Evolutionary conservation across 148 eudicot species (phyloP).

Genomic region (Hydrangea macrophylla): DNA sequence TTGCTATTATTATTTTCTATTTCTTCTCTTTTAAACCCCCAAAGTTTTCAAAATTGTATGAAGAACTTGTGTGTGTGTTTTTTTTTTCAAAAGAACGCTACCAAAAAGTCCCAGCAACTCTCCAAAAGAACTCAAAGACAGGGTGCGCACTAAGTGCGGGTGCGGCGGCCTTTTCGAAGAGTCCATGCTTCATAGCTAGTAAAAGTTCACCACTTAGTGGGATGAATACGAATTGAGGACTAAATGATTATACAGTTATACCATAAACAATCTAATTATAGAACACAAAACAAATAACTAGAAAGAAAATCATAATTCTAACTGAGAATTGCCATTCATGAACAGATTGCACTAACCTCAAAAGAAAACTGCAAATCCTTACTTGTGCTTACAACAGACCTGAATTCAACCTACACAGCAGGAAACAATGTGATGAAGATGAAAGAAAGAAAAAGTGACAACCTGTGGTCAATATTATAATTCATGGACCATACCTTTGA

Average conservation of each 20-base stretch:
- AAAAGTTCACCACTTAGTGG: background rate
- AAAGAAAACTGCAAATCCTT: conserved; percentile 82
- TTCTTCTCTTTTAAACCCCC: no score
- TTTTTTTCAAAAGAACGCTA: no score
- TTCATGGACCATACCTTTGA: conserved; percentile 60
- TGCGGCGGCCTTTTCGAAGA: no score
- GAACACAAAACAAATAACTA: background rate
- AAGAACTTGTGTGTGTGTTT: no score
- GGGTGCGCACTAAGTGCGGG: no score
- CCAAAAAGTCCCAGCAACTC: no score
- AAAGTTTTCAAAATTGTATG: no score
- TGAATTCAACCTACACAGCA: conserved; percentile 79
- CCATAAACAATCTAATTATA: background rate
- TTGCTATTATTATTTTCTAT: no score
- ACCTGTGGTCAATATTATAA: background rate
- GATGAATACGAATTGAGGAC: background rate
- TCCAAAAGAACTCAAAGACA: no score
- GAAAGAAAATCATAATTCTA: background rate
- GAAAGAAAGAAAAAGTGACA: background rate
- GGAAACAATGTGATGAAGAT: conserved; percentile 2
- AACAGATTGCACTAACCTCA: conserved; percentile 53
- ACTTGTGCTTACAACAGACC: conserved; percentile 64
- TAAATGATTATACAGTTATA: background rate
- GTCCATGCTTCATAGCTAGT: no score
- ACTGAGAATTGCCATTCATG: no score